A percentile compares a stretch with the other conserved stretches of the same genome.
Conservation (phyloP, 192 early-diverging fungal genomes). For the Coemansia sp. region DNA sequence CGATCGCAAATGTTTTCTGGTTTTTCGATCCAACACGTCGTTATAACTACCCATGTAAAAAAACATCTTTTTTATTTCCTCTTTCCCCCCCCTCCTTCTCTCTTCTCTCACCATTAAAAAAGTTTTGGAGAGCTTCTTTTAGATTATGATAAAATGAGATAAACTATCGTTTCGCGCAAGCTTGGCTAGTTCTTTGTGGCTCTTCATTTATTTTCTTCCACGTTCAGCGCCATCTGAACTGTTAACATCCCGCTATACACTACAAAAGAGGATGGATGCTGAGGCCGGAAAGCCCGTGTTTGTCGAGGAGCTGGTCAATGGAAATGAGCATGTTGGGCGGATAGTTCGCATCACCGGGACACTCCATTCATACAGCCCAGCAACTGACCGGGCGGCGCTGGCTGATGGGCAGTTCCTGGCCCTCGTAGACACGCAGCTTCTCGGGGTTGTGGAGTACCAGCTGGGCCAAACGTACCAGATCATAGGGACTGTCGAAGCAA, state of each 20-base stretch:
- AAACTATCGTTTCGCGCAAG: too few species aligned
- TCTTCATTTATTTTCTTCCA: too few species aligned
- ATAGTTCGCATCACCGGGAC: slow-evolving; percentile 42
- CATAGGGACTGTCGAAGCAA: slow-evolving; percentile 19
- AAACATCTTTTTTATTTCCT: too few species aligned
- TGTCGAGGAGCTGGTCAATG: slow-evolving; percentile 36
- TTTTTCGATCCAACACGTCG: background rate
- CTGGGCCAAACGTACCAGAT: slow-evolving; percentile 47
- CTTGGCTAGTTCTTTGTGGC: background rate
- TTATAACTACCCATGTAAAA: too few species aligned
- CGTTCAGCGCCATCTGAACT: background rate
- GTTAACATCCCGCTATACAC: background rate
- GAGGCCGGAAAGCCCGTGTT: slow-evolving; percentile 46
- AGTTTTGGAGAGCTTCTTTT: too few species aligned
- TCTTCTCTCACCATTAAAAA: too few species aligned
- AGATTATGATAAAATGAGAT: too few species aligned
- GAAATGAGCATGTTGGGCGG: background rate
- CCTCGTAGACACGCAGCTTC: slow-evolving; percentile 27
- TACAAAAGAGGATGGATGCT: slow-evolving; percentile 27
- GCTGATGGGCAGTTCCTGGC: slow-evolving; percentile 21
- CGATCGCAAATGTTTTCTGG: background rate
- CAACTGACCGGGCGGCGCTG: slow-evolving; percentile 19
- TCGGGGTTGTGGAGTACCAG: slow-evolving; percentile 34
- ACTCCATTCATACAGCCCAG: slow-evolving; percentile 31
- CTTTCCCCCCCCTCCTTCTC: too few species aligned